Base-by-base conservation (phyloP, 2,329 filamentous ascomycete genomes). In the Coleophoma eucalyptorum region DNA sequence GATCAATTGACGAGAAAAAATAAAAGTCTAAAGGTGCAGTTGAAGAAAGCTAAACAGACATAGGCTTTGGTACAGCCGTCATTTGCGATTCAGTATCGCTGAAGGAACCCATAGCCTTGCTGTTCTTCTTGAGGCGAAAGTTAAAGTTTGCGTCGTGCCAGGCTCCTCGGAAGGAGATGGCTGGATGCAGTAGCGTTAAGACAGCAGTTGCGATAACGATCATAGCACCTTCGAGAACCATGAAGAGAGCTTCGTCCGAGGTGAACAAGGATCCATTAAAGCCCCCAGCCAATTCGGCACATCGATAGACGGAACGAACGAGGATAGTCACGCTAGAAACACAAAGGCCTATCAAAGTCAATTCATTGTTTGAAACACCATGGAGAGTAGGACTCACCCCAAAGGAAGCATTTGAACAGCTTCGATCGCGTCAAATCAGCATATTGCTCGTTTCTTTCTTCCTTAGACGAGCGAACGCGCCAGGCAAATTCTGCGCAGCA, bases 231-330 rank as follows among this genome's bases (percentile, higher is more conserved):
- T 77, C 74, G 11, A 77, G 59, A 3, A 63, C 67, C 55, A 77
- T 74, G 54, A 77, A 77, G 5, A 69, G 58, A 1, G 61, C 60
- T 56, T 77, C 62, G 38, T 76, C 61, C 50, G 64, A 64, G 50
- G 79, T 76, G 51, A 79, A 75, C 50, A 84, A 60, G 13, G 67
- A 57, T 1, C 78, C 77, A 11, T 58, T 58, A 68, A 77, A 83
- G 4, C 80, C 80, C 26, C 76, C 70, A 48, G 71, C 73, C 51
- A 84, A 62, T 65, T 84, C 80, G 1, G 75, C 75, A 18, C 81
- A 76, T 46, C 81, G 74, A 58, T 79, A 84, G 26, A 78, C 71
- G 40, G 72, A 79, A n/a, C 81, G 69, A 16, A 78, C 73, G 49
- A 83, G 74, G 56, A 84, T 78, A 44, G 69, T 72, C 2, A 82